Percentiles rank a stretch among this genome's conserved stretches.
Conservation (phyloP, 805 yeast species). For the Babjeviella inositovora region DNA sequence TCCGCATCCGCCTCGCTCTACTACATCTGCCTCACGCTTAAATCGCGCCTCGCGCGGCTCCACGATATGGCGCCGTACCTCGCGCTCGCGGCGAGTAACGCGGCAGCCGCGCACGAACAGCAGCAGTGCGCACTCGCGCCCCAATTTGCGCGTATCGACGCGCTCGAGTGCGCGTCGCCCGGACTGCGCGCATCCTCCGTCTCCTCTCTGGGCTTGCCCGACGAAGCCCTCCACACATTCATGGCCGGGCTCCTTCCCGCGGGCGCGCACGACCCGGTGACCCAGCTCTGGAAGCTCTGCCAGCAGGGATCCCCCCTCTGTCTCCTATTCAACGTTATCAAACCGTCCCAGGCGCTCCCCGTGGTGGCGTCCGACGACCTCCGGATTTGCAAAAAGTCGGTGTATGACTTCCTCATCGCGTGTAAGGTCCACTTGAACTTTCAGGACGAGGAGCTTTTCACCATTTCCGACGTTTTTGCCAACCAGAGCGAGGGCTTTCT, state of each 20-base stretch:
- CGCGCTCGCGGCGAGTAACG: constrained; percentile 43
- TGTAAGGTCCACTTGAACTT: constrained; percentile 64
- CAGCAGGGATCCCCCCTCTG: constrained; percentile 91
- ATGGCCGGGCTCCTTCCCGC: constrained; percentile 70
- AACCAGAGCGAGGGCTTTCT: constrained; percentile 67
- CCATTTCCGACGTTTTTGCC: constrained; percentile 78
- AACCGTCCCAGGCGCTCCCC: constrained; percentile 37
- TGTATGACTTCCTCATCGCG: constrained; percentile 79
- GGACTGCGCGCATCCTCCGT: constrained; percentile 5
- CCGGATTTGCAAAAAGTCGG: constrained; percentile 73
- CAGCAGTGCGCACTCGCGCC: constrained; percentile 42
- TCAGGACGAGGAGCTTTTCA: constrained; percentile 72
- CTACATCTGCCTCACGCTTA: constrained; percentile 44
- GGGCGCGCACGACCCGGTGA: constrained; percentile 73
- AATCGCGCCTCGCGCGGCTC: constrained; percentile 35
- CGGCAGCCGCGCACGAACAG: constrained; percentile 57
- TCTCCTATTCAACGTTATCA: constrained; percentile 60
- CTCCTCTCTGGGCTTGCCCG: constrained; percentile 8
- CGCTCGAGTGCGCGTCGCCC: constrained; percentile 5
- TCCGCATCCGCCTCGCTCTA: constrained; percentile 52
- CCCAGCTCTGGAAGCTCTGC: constrained; percentile 75
- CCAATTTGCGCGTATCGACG: constrained; percentile 7
- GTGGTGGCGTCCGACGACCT: constrained; percentile 66
- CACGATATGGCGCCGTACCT: constrained; percentile 59
- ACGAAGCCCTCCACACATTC: constrained; percentile 26